Evolutionary conservation across 75 land plant genomes (phyloP).

Genomic region (Larix kaempferi): DNA sequence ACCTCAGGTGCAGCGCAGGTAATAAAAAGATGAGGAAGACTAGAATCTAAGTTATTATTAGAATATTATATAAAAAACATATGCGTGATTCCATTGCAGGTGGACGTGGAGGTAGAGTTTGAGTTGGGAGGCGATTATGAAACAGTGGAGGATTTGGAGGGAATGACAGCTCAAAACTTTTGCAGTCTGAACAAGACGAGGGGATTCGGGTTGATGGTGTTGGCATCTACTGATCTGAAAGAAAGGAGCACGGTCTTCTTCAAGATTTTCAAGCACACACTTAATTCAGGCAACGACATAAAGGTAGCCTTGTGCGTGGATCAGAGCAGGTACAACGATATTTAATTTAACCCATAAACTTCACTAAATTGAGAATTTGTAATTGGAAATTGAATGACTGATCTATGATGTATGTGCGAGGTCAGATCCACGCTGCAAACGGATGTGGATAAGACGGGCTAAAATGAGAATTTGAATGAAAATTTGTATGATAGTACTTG

Average conservation of each 20-base stretch:
- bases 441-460: too few species aligned
- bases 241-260: neutral
- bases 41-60: too few species aligned
- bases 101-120: neutral
- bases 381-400: too few species aligned
- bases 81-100: neutral
- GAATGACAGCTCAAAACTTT: neutral
- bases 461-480: too few species aligned
- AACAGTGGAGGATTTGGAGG: neutral
- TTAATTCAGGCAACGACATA: neutral
- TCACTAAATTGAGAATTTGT: too few species aligned
- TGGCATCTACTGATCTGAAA: constrained; percentile 3
- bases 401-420: too few species aligned
- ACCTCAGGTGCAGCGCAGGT: constrained; percentile 6
- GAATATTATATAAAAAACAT: neutral
- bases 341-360: too few species aligned
- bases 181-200: neutral
- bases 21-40: neutral
- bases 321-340: constrained; percentile 4
- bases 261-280: neutral
- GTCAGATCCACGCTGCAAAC: too few species aligned
- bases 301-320: constrained; percentile 3
- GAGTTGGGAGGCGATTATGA: neutral
- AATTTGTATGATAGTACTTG: too few species aligned
- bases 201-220: neutral